Conservation (phyloP, 306 rosid species). For the Rubus parviflorus region DNA sequence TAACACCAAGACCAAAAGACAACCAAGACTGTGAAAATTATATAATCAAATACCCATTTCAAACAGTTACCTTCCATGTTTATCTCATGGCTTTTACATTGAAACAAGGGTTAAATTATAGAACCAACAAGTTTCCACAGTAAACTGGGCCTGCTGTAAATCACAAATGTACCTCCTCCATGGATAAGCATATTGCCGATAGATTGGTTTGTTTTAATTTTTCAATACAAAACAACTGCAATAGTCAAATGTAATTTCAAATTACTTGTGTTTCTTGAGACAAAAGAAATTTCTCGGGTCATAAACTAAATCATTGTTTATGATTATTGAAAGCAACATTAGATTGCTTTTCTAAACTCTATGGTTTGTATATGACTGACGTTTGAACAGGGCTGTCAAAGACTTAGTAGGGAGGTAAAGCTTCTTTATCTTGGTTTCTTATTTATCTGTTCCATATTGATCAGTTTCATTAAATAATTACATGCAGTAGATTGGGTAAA, state of each 20-base stretch:
- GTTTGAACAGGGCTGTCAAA: not conserved
- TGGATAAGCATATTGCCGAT: not conserved
- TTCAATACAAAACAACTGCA: not conserved
- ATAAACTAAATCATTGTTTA: not conserved
- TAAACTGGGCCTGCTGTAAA: no score
- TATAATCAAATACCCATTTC: not conserved
- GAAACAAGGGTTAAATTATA: no score
- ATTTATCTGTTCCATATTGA: not conserved
- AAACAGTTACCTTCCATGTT: not conserved
- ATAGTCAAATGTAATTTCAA: not conserved
- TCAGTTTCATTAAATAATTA: not conserved
- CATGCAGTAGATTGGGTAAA: not conserved
- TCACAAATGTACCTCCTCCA: not conserved
- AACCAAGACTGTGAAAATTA: not conserved
- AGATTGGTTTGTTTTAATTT: not conserved
- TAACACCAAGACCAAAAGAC: not conserved
- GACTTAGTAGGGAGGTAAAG: not conserved
- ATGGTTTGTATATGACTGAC: not conserved
- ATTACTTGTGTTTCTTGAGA: not conserved
- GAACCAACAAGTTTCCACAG: not conserved
- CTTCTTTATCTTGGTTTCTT: not conserved
- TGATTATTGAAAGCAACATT: not conserved
- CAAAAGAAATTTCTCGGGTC: not conserved
- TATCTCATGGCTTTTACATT: not conserved
- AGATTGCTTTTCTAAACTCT: not conserved